Conservation (phyloP, 2,329 filamentous ascomycete species). For the Peltaster fructicola region DNA sequence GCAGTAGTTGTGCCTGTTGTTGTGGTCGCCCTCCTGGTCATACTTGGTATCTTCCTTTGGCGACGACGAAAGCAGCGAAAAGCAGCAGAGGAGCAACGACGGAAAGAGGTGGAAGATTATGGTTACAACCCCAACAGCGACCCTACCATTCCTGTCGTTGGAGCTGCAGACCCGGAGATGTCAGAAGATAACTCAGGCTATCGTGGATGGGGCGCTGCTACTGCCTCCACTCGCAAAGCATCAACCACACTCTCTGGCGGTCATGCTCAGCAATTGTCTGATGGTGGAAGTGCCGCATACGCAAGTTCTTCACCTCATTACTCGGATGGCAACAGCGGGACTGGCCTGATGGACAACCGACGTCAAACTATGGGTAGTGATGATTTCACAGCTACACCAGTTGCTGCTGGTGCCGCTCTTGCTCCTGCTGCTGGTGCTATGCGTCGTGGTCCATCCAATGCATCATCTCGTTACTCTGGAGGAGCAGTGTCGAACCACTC, state of each 20-base stretch:
- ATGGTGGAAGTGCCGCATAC: constrained; percentile 41
- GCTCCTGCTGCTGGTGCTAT: constrained; percentile 44
- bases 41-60: constrained; percentile 70
- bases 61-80: constrained; percentile 73
- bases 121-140: constrained; percentile 96
- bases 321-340: constrained; percentile 35
- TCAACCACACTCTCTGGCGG: constrained; percentile 81
- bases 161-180: constrained; percentile 47
- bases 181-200: constrained; percentile 68
- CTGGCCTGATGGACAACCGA: constrained; percentile 45
- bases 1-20: constrained; percentile 89
- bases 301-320: constrained; percentile 21
- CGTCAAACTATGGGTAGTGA: constrained; percentile 49
- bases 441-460: constrained; percentile 80
- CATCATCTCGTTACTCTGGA: constrained; percentile 86
- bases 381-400: constrained; percentile 52
- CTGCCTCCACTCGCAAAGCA: constrained; percentile 52
- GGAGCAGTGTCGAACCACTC: constrained; percentile 48
- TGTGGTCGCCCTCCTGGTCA: constrained; percentile 62
- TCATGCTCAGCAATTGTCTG: constrained; percentile 39
- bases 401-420: constrained; percentile 34
- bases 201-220: constrained; percentile 77
- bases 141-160: constrained; percentile 50
- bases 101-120: constrained; percentile 95
- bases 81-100: constrained; percentile 67